These are phyloP conservation scores for Chamaecyparis obtusa DNA, from an alignment of 75 land plant genomes.

Conservation along the genomic window DNA sequence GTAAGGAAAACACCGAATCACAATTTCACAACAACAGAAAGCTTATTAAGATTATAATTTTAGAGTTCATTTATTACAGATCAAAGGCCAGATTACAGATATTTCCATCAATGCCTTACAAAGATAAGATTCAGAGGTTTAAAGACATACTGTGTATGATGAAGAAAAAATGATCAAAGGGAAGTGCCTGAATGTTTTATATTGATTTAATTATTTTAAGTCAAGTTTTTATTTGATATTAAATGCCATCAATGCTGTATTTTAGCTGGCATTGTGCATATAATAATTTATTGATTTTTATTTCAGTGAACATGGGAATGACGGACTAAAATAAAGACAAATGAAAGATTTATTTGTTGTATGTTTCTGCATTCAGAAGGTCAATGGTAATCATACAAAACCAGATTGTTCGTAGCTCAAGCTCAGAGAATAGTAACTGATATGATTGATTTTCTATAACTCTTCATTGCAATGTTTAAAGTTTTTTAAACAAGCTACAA, in stretches of 20 bases:
- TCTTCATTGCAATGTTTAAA: not conserved
- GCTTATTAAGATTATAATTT: no score
- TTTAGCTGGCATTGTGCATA: not conserved
- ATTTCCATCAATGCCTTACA: not conserved
- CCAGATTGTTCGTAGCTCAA: not conserved
- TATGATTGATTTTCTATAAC: not conserved
- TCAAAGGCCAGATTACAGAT: not conserved
- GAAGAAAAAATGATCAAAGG: not conserved
- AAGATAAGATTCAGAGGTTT: not conserved
- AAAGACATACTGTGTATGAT: not conserved
- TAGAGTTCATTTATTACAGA: not conserved
- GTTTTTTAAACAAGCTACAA: not conserved
- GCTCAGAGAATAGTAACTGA: not conserved
- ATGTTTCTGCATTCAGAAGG: not conserved
- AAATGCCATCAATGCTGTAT: not conserved
- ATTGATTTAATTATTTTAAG: not conserved
- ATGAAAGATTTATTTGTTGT: not conserved
- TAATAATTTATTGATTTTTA: not conserved
- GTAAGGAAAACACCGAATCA: no score
- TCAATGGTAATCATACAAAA: not conserved
- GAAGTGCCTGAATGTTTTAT: not conserved
- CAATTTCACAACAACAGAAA: not conserved
- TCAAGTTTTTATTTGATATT: no score
- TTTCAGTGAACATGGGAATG: not conserved
- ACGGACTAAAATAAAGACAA: not conserved